These are phyloP conservation scores for Coelastrella sp. DNA, from an alignment of 139 green algal species.

Conservation along the genomic window DNA sequence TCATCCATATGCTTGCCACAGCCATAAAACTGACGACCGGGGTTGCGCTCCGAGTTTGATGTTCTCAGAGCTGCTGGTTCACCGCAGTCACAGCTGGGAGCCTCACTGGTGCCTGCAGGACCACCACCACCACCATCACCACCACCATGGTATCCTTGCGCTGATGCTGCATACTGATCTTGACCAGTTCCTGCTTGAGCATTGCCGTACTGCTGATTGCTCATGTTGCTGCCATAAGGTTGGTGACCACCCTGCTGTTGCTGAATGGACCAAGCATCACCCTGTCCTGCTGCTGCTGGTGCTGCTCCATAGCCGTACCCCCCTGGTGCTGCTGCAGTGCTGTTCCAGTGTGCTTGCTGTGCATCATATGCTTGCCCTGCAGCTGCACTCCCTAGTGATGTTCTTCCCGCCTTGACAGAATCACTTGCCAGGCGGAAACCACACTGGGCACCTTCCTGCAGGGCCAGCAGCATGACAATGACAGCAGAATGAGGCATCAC, in stretches of 20 bases:
- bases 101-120: no score
- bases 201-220: not conserved
- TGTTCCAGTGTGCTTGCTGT: slow-evolving; percentile 11
- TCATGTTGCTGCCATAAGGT: not conserved
- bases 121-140: no score
- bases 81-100: not conserved
- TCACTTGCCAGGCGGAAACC: slow-evolving; percentile 8
- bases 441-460: slow-evolving; percentile 22
- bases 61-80: not conserved
- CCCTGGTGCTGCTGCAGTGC: not conserved
- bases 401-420: not conserved
- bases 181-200: not conserved
- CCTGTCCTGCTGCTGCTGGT: slow-evolving; percentile 12
- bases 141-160: not conserved
- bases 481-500: not conserved
- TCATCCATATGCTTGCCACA: slow-evolving; percentile 25
- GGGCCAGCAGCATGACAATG: not conserved
- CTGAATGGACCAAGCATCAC: not conserved
- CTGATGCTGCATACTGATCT: no score
- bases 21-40: slow-evolving; percentile 32
- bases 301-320: not conserved
- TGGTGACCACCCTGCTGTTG: not conserved
- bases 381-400: not conserved
- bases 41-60: slow-evolving; percentile 36
- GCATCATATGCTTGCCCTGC: not conserved